Evolutionary conservation across 164 flowering plant genomes (phyloP), one percentile per base, ranked within the genome.

Genomic region (Annona cherimola): DNA sequence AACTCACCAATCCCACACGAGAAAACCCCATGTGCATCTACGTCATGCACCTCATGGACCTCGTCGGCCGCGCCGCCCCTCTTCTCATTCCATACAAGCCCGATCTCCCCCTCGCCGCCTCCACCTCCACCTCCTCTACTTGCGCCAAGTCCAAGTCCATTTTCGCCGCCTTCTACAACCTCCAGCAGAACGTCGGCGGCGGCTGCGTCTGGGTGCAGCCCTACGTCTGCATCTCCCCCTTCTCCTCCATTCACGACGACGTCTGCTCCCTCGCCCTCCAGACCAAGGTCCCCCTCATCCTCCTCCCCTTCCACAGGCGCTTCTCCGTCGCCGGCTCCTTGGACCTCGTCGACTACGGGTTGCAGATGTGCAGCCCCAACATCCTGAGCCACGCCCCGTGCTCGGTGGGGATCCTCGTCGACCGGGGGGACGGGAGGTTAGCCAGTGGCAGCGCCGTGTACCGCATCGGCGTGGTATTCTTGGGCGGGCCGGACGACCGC

Each of bases 401-500:
- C 71, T 79, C 81, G 3, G 81, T 79, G 3, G 77, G 81, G 19
- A 54, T 79, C 35, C 79, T 79, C 63, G 54, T 76, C 8, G 77
- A 79, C 46, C 57, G 75, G 20, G 66, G 66, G 9, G 61, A 63
- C 41, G 26, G 67, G 14, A 75, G 62, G 6, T 74, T 45, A 1
- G 77, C 79, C 46, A 76, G 87, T 60, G 6, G 39, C 5, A 60
- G 69, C 16, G 67, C 82, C 0, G 62, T 77, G 0, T 42, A 69
- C 45, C 75, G 76, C 0, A 85, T 84, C 11, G 89, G 85, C 0
- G 83, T 86, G 7, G 82, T 93, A 40, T 90, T 93, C 86, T 85
- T 93, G 4, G 94, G 94, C 0, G 96, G 98, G 14, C 83, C 78
- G 57, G 94, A 93, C 46, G 94, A 90, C 46, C 74, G 93, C 3